These are phyloP conservation scores for Irpex sp. DNA, from an alignment of 1,284 basidiomycete species.

Conservation along the genomic window DNA sequence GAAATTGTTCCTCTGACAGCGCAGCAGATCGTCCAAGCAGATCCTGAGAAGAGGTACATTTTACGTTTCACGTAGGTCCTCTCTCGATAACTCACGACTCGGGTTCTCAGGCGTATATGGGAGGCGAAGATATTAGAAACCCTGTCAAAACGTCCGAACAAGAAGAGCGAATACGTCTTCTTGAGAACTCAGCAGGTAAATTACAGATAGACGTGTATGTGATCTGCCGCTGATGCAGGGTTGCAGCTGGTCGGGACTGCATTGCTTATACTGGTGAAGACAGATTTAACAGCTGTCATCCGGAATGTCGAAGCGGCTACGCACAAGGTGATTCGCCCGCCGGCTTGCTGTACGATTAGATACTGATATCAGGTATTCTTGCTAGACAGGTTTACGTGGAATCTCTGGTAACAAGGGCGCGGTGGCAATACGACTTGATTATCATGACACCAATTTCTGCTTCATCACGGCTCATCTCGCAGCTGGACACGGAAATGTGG, in stretches of 20 bases:
- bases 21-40: conserved; percentile 94
- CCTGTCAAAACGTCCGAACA: conserved; percentile 65
- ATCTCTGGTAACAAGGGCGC: conserved; percentile 98
- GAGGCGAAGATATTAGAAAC: conserved; percentile 81
- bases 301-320: conserved; percentile 90
- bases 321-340: conserved; percentile 64
- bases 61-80: not conserved
- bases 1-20: conserved; percentile 97
- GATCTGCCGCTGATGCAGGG: conserved; percentile 4
- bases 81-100: conserved; percentile 1
- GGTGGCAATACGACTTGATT: conserved; percentile 89
- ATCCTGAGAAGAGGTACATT: conserved; percentile 85
- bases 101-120: conserved; percentile 69
- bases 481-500: conserved; percentile 86
- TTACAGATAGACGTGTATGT: conserved; percentile 3
- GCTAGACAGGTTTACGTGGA: conserved; percentile 89
- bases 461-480: conserved; percentile 96
- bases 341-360: not conserved
- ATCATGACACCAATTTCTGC: conserved; percentile 89
- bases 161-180: conserved; percentile 76
- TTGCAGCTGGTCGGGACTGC: conserved; percentile 90
- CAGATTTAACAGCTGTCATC: conserved; percentile 73
- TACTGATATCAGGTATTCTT: not conserved
- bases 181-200: conserved; percentile 87
- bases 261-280: conserved; percentile 81